Conservation (phyloP, 305 asterid genomes). For the Fraxinus latifolia region DNA sequence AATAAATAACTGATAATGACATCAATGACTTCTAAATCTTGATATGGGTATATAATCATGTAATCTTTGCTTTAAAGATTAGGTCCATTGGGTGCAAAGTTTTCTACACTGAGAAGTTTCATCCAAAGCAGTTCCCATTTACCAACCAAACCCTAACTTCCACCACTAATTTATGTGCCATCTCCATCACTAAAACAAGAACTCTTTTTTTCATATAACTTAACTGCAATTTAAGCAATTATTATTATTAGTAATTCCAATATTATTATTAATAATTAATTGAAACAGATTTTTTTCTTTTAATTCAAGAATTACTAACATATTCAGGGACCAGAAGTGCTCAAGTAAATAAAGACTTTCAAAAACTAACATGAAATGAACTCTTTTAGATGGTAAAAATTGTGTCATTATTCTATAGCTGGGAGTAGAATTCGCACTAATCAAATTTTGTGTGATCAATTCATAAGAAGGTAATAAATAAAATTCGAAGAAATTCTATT, state of each 20-base stretch:
- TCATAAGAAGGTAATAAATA: neutral
- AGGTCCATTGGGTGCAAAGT: neutral
- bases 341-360: neutral
- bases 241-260: no score
- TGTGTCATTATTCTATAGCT: neutral
- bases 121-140: neutral
- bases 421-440: neutral
- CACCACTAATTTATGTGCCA: neutral
- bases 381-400: neutral
- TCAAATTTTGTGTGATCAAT: neutral
- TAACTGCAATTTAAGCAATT: neutral
- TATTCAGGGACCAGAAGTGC: neutral
- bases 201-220: neutral
- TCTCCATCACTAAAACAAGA: neutral
- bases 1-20: neutral
- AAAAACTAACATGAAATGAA: neutral
- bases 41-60: conserved; percentile 1
- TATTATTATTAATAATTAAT: no score
- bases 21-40: neutral
- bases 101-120: neutral
- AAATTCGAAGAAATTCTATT: neutral
- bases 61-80: conserved; percentile 14
- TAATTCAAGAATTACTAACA: neutral
- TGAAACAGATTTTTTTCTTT: neutral
- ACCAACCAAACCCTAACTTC: conserved; percentile 10